A percentile compares a stretch with the other conserved stretches of the same genome.
phyloP scores from a whole-genome alignment of 176 grass and related monocot genomes.

The Oryza glaberrima region DNA sequence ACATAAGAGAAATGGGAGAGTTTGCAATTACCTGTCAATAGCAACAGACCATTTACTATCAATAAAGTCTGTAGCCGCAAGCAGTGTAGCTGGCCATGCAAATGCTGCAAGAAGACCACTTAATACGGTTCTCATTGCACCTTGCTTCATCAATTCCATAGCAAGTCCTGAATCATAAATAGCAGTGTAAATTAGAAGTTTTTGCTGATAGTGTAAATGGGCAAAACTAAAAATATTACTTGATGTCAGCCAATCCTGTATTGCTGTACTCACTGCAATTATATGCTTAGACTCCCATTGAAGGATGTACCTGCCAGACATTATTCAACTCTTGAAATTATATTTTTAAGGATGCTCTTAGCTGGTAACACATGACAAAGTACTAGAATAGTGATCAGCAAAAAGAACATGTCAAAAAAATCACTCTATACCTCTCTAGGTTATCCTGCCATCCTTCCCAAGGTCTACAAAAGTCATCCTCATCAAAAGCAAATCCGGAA shows the following conservation, averaged over 20 bases:
- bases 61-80: constrained; percentile 90
- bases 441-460: constrained; percentile 98
- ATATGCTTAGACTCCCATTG: constrained; percentile 92
- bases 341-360: constrained; percentile 19
- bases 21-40: constrained; percentile 75
- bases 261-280: constrained; percentile 90
- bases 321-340: background rate
- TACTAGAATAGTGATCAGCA: constrained; percentile 20
- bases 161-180: constrained; percentile 54
- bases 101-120: constrained; percentile 79
- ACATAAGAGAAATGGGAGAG: background rate
- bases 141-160: constrained; percentile 87
- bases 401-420: constrained; percentile 26
- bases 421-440: constrained; percentile 65
- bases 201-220: background rate
- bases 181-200: constrained; percentile 21
- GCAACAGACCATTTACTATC: constrained; percentile 98
- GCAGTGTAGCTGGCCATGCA: constrained; percentile 80
- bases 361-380: background rate
- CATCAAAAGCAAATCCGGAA: constrained; percentile 91
- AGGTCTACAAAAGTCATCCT: constrained; percentile 81
- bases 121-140: constrained; percentile 89
- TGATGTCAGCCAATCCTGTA: constrained; percentile 98
- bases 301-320: constrained; percentile 74
- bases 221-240: constrained; percentile 60